Base-by-base conservation (phyloP, 2,329 filamentous ascomycete species). In the Aulographum hederae region DNA sequence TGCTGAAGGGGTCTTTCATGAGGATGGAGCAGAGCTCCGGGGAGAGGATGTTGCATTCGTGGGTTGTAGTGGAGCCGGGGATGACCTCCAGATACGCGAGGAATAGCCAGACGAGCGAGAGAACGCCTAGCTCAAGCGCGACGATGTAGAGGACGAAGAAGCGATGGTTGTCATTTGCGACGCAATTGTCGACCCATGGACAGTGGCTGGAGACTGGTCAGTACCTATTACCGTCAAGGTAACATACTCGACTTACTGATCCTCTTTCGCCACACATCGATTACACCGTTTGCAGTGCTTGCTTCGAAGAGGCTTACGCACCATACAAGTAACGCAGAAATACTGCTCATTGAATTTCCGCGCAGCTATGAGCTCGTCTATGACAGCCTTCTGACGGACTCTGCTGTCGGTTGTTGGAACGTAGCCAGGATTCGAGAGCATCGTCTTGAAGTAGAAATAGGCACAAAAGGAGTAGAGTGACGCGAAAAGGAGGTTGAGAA, bases 131-230 rank as follows among this genome's bases (percentile, higher is more conserved):
- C 33, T 82, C 78, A 38, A 98, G 58, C 44, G 58, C 73, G 26
- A 91, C 58, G 13, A 98, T 67, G 50, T 95, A 98, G 31, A 94
- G 60, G 46, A 94, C 78, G 53, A 98, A 98, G 43, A 94, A 85
- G 11, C 89, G 75, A 47, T 95, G 79, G 51, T 95, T 98, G 58
- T 95, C 95, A 39, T 89, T 70, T 27, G 81, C 89, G 26, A 98
- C 71, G 46, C 89, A 98, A 54, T 94, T 95, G 56, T 92, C 79
- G 16, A 95, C 80, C 89, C 89, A 98, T 0, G 89, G 89, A 47
- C 89, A 98, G 50, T 98, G 89, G 47, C 82, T 91, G 41, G 19
- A 25, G n/a, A 25, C 8, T 8, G 21, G 8, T n/a, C n/a, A n/a
- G n/a, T 28, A 10, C 3, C 30, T 48, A 19, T 26, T 23, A 23